Conservation (phyloP, 108 stramenopile genomes). For the Cyclotella cryptica region DNA sequence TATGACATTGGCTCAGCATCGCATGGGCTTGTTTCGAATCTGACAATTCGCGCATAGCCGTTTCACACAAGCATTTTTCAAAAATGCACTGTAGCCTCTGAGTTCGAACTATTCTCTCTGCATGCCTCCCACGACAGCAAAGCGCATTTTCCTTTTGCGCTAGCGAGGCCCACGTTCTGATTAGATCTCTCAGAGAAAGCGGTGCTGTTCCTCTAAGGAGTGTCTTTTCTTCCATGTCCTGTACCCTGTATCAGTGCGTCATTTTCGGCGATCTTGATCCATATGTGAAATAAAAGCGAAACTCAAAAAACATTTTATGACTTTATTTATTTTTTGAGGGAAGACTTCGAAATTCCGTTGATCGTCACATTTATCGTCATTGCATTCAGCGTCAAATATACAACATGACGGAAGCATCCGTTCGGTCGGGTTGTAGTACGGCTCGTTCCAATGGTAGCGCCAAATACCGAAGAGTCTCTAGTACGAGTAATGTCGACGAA, state of each 20-base stretch:
- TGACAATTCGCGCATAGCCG: neutral
- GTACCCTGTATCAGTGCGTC: neutral
- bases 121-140: neutral
- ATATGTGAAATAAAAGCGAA: neutral
- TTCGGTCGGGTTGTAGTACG: constrained; percentile 40
- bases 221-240: neutral
- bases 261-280: neutral
- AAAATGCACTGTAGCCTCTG: neutral
- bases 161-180: constrained; percentile 2
- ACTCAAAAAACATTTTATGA: neutral
- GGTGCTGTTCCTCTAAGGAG: constrained; percentile 2
- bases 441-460: constrained; percentile 42
- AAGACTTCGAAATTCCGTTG: too few species aligned
- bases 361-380: neutral
- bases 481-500: constrained; percentile 51
- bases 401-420: constrained; percentile 28
- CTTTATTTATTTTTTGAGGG: neutral
- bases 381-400: neutral
- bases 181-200: neutral
- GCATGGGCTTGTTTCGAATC: neutral
- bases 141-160: constrained; percentile 3
- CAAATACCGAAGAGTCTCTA: constrained; percentile 46
- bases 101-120: constrained; percentile 10
- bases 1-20: neutral
- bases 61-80: neutral